Conservation (phyloP, 768 basidiomycete species). For the Mycena galericulata region DNA sequence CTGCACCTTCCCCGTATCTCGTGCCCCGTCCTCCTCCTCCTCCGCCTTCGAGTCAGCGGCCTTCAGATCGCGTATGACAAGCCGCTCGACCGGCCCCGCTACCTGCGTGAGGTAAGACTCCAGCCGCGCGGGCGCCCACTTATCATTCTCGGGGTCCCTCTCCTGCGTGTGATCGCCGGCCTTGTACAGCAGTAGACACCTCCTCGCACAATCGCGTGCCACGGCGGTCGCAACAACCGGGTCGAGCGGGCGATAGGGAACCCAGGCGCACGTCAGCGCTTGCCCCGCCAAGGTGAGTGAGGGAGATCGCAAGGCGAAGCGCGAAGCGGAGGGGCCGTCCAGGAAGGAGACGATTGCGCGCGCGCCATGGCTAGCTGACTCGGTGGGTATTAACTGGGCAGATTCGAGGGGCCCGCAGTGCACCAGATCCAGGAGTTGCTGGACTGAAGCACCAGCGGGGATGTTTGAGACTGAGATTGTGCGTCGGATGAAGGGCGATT, state of each 20-base stretch:
- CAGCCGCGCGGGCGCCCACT: background rate
- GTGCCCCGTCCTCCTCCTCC: background rate
- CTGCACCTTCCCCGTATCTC: background rate
- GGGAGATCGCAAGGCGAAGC: background rate
- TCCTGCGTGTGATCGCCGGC: background rate
- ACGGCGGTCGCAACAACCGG: constrained; percentile 3
- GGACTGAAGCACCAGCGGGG: background rate
- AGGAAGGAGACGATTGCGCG: constrained; percentile 4
- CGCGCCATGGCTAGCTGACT: background rate
- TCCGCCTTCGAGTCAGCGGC: no score
- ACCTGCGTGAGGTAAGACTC: background rate
- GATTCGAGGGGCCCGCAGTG: constrained; percentile 6
- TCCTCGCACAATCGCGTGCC: background rate
- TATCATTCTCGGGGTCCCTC: background rate
- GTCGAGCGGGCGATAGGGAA: constrained; percentile 4
- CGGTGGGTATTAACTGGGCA: background rate
- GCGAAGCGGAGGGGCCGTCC: background rate
- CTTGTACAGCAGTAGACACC: constrained; percentile 1
- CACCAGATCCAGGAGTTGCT: background rate
- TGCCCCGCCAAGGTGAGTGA: background rate
- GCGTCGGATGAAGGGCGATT: background rate
- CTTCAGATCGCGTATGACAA: background rate
- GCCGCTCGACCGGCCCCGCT: background rate
- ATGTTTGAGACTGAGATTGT: background rate
- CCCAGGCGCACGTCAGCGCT: background rate